These are phyloP conservation scores for Kitagawia praeruptora DNA, from an alignment of 129 eudicot species.

Conservation along the genomic window DNA sequence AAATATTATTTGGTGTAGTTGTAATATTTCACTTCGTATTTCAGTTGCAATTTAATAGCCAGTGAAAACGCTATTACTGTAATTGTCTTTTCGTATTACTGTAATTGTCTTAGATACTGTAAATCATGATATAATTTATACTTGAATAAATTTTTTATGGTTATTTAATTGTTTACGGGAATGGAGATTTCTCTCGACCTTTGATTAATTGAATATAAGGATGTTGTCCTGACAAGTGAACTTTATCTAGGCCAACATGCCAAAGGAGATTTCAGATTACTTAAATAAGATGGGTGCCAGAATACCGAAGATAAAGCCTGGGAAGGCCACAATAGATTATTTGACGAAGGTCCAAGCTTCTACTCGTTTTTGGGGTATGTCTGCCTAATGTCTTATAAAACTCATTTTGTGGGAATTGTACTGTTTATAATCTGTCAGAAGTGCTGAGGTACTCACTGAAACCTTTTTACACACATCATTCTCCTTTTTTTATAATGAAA, in stretches of 20 bases:
- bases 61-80: not conserved
- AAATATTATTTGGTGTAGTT: not conserved
- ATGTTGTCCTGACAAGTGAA: constrained; percentile 8
- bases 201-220: not conserved
- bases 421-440: not conserved
- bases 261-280: constrained; percentile 93
- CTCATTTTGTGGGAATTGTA: not conserved
- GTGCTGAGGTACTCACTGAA: not conserved
- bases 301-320: constrained; percentile 90
- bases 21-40: not conserved
- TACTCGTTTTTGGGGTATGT: constrained; percentile 97
- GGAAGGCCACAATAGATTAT: constrained; percentile 86
- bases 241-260: constrained; percentile 80
- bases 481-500: constrained; percentile 5
- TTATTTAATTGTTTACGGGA: not conserved
- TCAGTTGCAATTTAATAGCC: not conserved
- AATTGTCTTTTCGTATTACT: not conserved
- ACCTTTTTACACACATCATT: not conserved
- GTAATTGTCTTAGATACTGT: not conserved
- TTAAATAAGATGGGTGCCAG: constrained; percentile 97
- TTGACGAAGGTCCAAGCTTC: constrained; percentile 88
- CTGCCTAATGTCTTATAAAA: constrained; percentile 1
- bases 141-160: not conserved
- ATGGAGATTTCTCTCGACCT: not conserved
- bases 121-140: not conserved